These are phyloP conservation scores for Purpureocillium lavendulum DNA, from an alignment of 2,329 filamentous ascomycete genomes.

Conservation along the genomic window DNA sequence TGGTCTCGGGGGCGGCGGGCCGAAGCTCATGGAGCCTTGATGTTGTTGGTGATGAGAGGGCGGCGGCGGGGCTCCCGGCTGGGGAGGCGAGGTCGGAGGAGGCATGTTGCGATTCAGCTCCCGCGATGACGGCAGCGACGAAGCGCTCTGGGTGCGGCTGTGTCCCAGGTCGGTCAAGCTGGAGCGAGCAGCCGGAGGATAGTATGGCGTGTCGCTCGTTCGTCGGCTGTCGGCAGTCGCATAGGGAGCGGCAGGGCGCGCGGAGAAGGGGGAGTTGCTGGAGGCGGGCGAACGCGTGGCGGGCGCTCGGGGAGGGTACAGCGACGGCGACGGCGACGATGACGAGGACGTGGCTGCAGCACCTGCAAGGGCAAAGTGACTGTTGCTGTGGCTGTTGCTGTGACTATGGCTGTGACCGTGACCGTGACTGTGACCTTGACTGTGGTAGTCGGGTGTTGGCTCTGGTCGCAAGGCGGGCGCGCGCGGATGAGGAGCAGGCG, in stretches of 20 bases:
- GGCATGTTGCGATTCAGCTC: slow-evolving; percentile 34
- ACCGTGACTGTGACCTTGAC: too few relatives aligned
- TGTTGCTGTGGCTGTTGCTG: not conserved
- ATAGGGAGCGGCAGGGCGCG: slow-evolving; percentile 15
- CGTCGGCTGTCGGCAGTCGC: slow-evolving; percentile 23
- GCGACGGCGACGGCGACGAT: slow-evolving; percentile 3
- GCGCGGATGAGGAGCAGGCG: not conserved
- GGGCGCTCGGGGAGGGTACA: not conserved
- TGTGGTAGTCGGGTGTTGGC: not conserved
- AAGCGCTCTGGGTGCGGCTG: slow-evolving; percentile 35
- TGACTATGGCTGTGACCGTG: not conserved
- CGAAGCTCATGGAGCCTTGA: slow-evolving; percentile 28
- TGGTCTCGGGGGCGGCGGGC: slow-evolving; percentile 36
- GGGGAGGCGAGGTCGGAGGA: slow-evolving; percentile 33
- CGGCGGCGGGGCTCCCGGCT: slow-evolving; percentile 19
- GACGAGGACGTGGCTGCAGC: not conserved
- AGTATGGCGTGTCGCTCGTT: slow-evolving; percentile 35
- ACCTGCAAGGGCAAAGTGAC: not conserved
- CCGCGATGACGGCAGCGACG: slow-evolving; percentile 30
- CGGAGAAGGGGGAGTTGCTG: slow-evolving; percentile 2
- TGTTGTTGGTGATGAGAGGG: slow-evolving; percentile 18
- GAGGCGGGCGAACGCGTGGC: slow-evolving; percentile 6
- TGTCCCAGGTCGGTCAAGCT: slow-evolving; percentile 25
- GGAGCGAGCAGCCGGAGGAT: slow-evolving; percentile 21
- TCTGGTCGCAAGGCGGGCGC: not conserved